Evolutionary conservation across 176 grass and related monocot genomes (phyloP), one percentile per base, ranked within the genome.

Genomic region (Oryza coarctata): DNA sequence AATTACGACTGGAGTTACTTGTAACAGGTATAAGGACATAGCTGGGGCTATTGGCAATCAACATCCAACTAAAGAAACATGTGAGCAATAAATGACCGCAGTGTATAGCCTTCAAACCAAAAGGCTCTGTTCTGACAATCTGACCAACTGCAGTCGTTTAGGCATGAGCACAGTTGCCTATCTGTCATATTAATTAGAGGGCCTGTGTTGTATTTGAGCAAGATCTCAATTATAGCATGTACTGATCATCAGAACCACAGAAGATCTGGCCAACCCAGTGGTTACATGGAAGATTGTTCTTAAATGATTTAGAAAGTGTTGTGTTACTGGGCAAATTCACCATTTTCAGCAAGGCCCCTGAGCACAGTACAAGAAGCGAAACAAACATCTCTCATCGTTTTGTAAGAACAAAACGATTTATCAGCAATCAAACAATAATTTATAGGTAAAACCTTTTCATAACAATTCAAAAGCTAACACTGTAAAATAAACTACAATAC

Each of bases 201-300:
- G 14, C 15, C 34, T 50, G 30, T 69, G 70, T n/a, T 68, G 22
- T 55, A 10, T 82, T 63, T 63, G n/a, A 40, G 32, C 11, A 75
- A 76, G 30, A 75, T 87, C 27, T 18, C 36, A 70, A 36, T 41
- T 52, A 14, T 58, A 72, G 27, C n/a, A 10, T 52, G 13, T 5
- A 47, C 74, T 34, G 29, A 18, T 30, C 22, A 78, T 28, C 12
- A 71, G 57, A 45, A 76, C 4, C 72, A 31, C 49, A 47, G 12
- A 70, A 63, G 67, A 77, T 67, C 3, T 70, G 49, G 5, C 41
- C 36, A 62, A 11, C 22, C 1, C 55, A 86, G 58, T 57, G 77
- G 74, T 68, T 61, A 15, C 1, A n/a, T 63, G n/a, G 29, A 63
- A n/a, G 52, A 50, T 70, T 63, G 79, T 64, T 77, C 30, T 29